Conservation (phyloP, 768 basidiomycete genomes). For the Sporobolomyces pararoseus region DNA sequence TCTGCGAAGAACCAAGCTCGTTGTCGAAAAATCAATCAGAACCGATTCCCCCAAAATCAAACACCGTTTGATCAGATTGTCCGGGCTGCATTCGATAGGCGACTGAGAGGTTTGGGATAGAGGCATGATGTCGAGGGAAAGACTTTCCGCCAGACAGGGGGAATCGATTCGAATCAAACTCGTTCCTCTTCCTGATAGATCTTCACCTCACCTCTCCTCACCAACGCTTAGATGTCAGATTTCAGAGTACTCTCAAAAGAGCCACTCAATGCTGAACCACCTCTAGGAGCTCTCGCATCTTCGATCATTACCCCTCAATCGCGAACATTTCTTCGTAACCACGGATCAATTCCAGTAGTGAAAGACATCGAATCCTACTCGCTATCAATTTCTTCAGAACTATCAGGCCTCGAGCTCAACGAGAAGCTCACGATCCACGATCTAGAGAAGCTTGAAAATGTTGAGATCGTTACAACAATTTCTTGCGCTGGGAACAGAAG, state of each 20-base stretch:
- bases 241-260: conserved; percentile 43
- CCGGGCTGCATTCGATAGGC: too few relatives aligned
- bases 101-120: too few relatives aligned
- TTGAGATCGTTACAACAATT: conserved; percentile 57
- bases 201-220: too few relatives aligned
- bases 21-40: too few relatives aligned
- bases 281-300: conserved; percentile 58
- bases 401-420: background rate
- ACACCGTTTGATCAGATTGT: too few relatives aligned
- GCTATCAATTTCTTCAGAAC: conserved; percentile 44
- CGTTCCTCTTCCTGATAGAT: too few relatives aligned
- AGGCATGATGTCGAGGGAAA: too few relatives aligned
- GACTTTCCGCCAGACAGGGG: too few relatives aligned
- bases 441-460: conserved; percentile 35
- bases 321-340: conserved; percentile 69
- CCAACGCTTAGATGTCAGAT: background rate
- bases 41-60: too few relatives aligned
- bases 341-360: conserved; percentile 53
- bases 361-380: conserved; percentile 44
- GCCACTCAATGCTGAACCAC: conserved; percentile 70
- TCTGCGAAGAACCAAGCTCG: too few relatives aligned
- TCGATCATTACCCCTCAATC: conserved; percentile 62
- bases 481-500: conserved; percentile 50
- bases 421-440: conserved; percentile 44
- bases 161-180: too few relatives aligned